Conservation (phyloP, 2,329 filamentous ascomycete species). For the Allantophomopsis lycopodina region DNA sequence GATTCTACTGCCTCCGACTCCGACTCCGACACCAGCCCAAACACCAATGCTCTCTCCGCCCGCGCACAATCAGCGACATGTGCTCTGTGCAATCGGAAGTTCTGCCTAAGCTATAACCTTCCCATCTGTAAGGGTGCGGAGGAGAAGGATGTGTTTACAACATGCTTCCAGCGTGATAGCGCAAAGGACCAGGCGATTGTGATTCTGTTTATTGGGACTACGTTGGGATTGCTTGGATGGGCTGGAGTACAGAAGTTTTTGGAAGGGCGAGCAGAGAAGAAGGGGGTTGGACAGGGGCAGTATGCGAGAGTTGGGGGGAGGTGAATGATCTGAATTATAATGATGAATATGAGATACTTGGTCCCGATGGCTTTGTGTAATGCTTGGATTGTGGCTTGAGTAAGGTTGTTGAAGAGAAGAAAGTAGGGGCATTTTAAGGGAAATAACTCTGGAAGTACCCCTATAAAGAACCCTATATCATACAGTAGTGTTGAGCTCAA, state of each 20-base stretch:
- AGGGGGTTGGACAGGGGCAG: too few relatives aligned
- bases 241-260: constrained; percentile 35
- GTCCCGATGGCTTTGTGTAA: too few relatives aligned
- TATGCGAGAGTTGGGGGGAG: too few relatives aligned
- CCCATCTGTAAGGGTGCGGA: constrained; percentile 49
- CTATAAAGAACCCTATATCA: too few relatives aligned
- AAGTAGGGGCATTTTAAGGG: too few relatives aligned
- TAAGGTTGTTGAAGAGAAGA: too few relatives aligned
- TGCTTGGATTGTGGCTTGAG: too few relatives aligned
- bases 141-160: constrained; percentile 46
- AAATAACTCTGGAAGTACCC: too few relatives aligned
- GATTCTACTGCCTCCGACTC: neutral
- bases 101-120: constrained; percentile 44
- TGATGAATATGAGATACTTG: too few relatives aligned
- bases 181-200: constrained; percentile 55
- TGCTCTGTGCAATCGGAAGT: constrained; percentile 49
- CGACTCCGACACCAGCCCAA: neutral
- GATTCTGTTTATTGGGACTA: constrained; percentile 47
- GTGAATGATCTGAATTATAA: too few relatives aligned
- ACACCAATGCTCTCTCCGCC: constrained; percentile 1
- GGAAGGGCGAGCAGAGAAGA: constrained; percentile 13
- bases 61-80: constrained; percentile 30
- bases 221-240: constrained; percentile 44
- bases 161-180: constrained; percentile 54
- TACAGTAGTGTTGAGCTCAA: too few relatives aligned